A percentile compares a stretch with the other conserved stretches of the same genome.
Evolutionary conservation across 1,284 basidiomycete genomes (phyloP).

Genomic region (Puccinia polysora): DNA sequence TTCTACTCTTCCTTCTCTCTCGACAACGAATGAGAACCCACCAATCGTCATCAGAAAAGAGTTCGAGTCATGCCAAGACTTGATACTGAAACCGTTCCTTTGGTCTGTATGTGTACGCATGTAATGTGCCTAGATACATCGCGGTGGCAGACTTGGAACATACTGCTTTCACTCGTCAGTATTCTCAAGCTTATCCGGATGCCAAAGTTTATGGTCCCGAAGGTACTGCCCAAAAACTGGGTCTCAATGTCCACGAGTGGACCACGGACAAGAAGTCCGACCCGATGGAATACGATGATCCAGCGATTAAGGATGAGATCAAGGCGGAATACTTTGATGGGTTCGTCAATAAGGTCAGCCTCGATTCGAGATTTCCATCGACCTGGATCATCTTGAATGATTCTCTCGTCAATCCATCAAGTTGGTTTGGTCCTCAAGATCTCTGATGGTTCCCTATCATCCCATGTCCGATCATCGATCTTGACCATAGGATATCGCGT

Average conservation of each 20-base stretch:
- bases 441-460: slow-evolving; percentile 19
- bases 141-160: slow-evolving; percentile 57
- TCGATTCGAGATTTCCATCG: not conserved
- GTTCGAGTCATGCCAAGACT: not conserved
- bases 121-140: slow-evolving; percentile 53
- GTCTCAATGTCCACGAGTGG: slow-evolving; percentile 44
- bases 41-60: not conserved
- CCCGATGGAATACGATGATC: slow-evolving; percentile 39
- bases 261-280: slow-evolving; percentile 22
- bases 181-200: slow-evolving; percentile 46
- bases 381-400: not conserved
- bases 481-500: slow-evolving; percentile 75
- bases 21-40: not conserved
- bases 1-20: too few species aligned
- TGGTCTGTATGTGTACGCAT: slow-evolving; percentile 1
- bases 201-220: slow-evolving; percentile 47
- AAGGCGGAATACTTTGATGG: slow-evolving; percentile 46
- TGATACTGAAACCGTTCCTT: not conserved
- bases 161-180: slow-evolving; percentile 54
- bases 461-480: too few species aligned
- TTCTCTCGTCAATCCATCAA: not conserved
- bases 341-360: slow-evolving; percentile 46
- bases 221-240: slow-evolving; percentile 38
- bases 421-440: not conserved
- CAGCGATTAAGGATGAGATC: slow-evolving; percentile 44